Evolutionary conservation across 2,329 filamentous ascomycete genomes (phyloP), one percentile per base, ranked within the genome.

Genomic region (Fusarium verticillioides): DNA sequence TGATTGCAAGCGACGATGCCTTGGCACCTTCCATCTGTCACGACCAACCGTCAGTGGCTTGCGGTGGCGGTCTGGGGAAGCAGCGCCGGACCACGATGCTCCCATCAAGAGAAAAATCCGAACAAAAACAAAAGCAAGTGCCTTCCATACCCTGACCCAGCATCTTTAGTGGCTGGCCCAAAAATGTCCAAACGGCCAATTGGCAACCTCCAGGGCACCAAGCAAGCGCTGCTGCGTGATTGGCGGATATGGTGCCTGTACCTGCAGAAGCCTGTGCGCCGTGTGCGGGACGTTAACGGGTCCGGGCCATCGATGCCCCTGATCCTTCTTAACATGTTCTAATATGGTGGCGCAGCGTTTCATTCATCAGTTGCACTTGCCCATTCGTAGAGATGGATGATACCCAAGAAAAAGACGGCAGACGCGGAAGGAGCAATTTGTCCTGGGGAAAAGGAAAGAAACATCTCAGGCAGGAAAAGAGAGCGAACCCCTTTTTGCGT

Each of bases 331-430:
- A 75, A 66, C 53, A 56, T 56, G 39, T 58, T 66, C 59, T 72
- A 62, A 64, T 76, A 77, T 75, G 76, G 76, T 77, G 76, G 71
- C 76, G 72, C 46, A 75, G 73, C 69, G 76, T 78, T 78, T 78
- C 76, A 78, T 76, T 65, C 57, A 61, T 43, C 65, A 57, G 64
- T 66, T 65, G 47, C 65, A 63, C 69, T 75, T 71, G 60, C 30
- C 72, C 64, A 56, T 74, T 66, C 64, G 34, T 34, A 65, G 72
- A 75, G 44, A 44, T 67, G 39, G 40, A 67, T 75, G 64, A 62
- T 47, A 75, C 72, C 65, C 58, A 69, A 66, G 68, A 58, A 47
- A 60, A 44, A 23, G 60, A 61, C 58, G 68, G 57, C 36, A 69
- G 44, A 36, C 46, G 50, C 72, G 61, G 58, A 34, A 74, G 56